Evolutionary conservation across 768 basidiomycete genomes (phyloP).

Genomic region (Tylopilus felleus): DNA sequence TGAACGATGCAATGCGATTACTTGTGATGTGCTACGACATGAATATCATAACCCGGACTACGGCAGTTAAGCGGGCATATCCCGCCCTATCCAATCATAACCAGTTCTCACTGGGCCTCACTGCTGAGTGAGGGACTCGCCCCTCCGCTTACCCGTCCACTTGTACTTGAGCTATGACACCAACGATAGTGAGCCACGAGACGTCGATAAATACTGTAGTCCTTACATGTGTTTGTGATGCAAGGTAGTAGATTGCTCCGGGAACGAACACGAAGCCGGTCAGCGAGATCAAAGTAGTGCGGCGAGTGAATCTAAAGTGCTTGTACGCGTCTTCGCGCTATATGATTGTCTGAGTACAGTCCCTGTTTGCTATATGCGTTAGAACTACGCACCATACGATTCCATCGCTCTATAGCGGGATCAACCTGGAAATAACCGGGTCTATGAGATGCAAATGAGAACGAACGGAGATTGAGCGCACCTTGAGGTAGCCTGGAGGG

Average conservation of each 20-base stretch:
- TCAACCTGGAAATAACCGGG: constrained; percentile 33
- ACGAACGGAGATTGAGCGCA: constrained; percentile 22
- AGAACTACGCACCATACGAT: constrained; percentile 47
- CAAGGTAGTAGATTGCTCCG: constrained; percentile 46
- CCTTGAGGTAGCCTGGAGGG: constrained; percentile 55
- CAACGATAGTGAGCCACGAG: constrained; percentile 5
- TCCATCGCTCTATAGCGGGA: constrained; percentile 64
- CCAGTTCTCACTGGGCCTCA: too few species aligned
- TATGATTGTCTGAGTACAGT: not conserved
- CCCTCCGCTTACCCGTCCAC: constrained; percentile 51
- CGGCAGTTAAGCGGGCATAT: too few species aligned
- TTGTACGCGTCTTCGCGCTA: constrained; percentile 86
- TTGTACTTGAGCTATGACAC: constrained; percentile 47
- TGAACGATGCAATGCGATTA: too few species aligned
- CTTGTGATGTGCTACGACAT: too few species aligned
- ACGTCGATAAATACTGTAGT: constrained; percentile 28
- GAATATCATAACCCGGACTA: too few species aligned
- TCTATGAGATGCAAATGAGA: not conserved
- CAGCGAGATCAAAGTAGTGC: constrained; percentile 57
- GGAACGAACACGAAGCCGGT: constrained; percentile 68
- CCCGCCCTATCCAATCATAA: too few species aligned
- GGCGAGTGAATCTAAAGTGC: constrained; percentile 75
- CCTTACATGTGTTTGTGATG: constrained; percentile 35
- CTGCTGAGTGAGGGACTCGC: constrained; percentile 37
- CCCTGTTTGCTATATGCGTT: not conserved